Conservation (phyloP, 805 yeast species). For the Candida argentea region DNA sequence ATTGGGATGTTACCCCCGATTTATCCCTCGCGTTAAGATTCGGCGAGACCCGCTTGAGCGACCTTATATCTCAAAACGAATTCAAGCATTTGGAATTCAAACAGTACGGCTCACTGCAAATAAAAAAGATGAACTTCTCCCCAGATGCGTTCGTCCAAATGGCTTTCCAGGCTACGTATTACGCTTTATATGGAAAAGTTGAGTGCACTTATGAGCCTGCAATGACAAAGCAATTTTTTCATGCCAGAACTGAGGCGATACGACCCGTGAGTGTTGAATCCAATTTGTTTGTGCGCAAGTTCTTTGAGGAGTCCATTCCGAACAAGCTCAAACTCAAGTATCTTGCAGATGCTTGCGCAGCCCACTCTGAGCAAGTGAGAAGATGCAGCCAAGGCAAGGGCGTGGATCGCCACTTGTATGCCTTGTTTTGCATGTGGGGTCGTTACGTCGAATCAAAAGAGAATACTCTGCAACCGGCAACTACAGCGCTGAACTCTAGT, state of each 20-base stretch:
- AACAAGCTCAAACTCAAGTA: slow-evolving; percentile 48
- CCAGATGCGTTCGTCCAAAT: slow-evolving; percentile 94
- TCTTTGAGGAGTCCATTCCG: slow-evolving; percentile 57
- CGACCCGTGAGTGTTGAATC: slow-evolving; percentile 77
- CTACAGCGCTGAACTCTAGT: slow-evolving; percentile 5
- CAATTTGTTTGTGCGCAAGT: slow-evolving; percentile 71
- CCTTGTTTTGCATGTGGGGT: slow-evolving; percentile 82
- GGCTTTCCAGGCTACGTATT: slow-evolving; percentile 89
- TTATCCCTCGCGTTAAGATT: slow-evolving; percentile 71
- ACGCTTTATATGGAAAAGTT: slow-evolving; percentile 84
- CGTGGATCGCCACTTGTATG: slow-evolving; percentile 88
- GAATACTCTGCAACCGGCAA: slow-evolving; percentile 2
- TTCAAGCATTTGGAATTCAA: slow-evolving; percentile 71
- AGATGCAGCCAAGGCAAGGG: slow-evolving; percentile 71
- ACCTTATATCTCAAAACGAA: slow-evolving; percentile 82
- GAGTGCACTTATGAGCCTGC: slow-evolving; percentile 96
- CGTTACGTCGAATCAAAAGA: slow-evolving; percentile 32
- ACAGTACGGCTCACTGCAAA: slow-evolving; percentile 61
- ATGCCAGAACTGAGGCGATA: slow-evolving; percentile 90
- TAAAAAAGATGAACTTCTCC: slow-evolving; percentile 76
- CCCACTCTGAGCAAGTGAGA: slow-evolving; percentile 60
- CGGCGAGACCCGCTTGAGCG: slow-evolving; percentile 84
- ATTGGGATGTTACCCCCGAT: slow-evolving; percentile 76
- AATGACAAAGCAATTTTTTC: slow-evolving; percentile 80
- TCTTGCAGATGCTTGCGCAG: slow-evolving; percentile 58